Base-by-base conservation (phyloP, 2,329 filamentous ascomycete species). In the Pseudogymnoascus sp. region DNA sequence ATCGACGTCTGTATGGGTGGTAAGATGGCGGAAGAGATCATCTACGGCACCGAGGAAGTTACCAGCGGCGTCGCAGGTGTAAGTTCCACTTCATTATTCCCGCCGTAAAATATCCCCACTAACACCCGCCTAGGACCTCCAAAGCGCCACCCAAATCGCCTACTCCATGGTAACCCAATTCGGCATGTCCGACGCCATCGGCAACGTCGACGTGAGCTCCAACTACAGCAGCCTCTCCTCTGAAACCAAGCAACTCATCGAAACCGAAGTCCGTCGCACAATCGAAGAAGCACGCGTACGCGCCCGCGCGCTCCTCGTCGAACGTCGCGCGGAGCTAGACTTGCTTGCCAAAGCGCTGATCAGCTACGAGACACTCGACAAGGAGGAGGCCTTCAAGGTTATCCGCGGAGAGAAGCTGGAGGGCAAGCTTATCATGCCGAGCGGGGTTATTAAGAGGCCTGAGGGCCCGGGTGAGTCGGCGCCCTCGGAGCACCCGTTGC, bases 331-430 rank as follows among this genome's bases (percentile, higher is more conserved):
- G 63, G 93, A 96, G 74, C 82, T 99, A 6, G 93, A 99, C 69
- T 79, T 90, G 9, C 79, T 99, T 8, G 93, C 94, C 29, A 87
- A 92, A 71, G 94, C 92, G 5, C 81, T 99, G 8, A 86, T 99
- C 35, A 87, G 97, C 74, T 97, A 97, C 74, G 94, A 99, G 79
- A 97, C 92, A 0, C 78, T 99, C 60, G 88, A 89, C 73, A 89
- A 88, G 74, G 86, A 88, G 2, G 94, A 99, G 74, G 95, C 97
- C 65, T 86, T 92, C 74, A 90, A 89, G 78, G 90, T 97, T 5
- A 87, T 99, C 66, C 85, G 84, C 60, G 94, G 94, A 36, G 91
- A 97, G 76, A 87, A 89, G 71, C 78, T 99, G 37, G 80, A 86
- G 0, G 82, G 83, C 52, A 89, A 90, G 64, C 76, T 90, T 59